Conservation (phyloP, 441 rosid species). For the Euphorbia schlechtendalii region DNA sequence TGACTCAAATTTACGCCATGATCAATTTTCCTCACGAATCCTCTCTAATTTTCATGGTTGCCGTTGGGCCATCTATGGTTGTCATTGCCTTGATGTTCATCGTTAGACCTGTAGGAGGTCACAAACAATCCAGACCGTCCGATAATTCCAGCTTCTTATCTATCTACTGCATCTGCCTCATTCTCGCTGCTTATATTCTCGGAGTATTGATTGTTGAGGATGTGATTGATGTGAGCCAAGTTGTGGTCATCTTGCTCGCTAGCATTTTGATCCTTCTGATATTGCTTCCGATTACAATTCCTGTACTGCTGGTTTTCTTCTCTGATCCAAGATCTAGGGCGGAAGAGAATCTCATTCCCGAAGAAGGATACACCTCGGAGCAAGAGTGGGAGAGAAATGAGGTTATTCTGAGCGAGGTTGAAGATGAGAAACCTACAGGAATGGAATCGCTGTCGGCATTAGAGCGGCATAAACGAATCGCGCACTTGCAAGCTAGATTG, state of each 20-base stretch:
- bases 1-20: slow-evolving; percentile 73
- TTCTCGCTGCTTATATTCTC: slow-evolving; percentile 79
- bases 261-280: slow-evolving; percentile 52
- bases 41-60: slow-evolving; percentile 69
- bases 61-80: slow-evolving; percentile 85
- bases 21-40: slow-evolving; percentile 37
- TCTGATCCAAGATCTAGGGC: slow-evolving; percentile 28
- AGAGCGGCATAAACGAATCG: slow-evolving; percentile 74
- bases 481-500: slow-evolving; percentile 67
- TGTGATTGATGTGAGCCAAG: slow-evolving; percentile 46
- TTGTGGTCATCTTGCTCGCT: slow-evolving; percentile 37
- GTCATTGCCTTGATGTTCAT: slow-evolving; percentile 67
- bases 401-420: slow-evolving; percentile 64
- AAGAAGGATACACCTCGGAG: slow-evolving; percentile 40
- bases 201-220: slow-evolving; percentile 81
- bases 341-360: slow-evolving; percentile 57
- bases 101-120: slow-evolving; percentile 94
- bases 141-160: slow-evolving; percentile 63
- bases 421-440: slow-evolving; percentile 82
- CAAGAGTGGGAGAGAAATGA: slow-evolving; percentile 29
- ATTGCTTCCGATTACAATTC: slow-evolving; percentile 57
- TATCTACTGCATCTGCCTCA: slow-evolving; percentile 67
- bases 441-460: slow-evolving; percentile 57
- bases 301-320: slow-evolving; percentile 50
- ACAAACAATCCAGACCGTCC: slow-evolving; percentile 61